Evolutionary conservation across 176 grass and related monocot genomes (phyloP).

Genomic region (Ensete ventricosum): DNA sequence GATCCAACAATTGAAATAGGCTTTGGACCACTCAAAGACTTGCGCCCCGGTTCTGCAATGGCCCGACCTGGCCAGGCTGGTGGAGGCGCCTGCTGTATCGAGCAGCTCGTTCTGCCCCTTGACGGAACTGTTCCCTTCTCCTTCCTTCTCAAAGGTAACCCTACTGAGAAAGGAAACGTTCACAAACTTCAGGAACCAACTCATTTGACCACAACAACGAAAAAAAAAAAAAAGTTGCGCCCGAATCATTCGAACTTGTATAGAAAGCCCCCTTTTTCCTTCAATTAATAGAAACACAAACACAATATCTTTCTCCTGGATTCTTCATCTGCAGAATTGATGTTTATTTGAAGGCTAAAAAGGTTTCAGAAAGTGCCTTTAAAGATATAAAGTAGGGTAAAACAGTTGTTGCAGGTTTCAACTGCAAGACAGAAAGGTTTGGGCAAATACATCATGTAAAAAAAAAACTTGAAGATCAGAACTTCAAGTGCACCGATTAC

Average conservation of each 20-base stretch:
- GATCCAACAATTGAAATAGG: conserved; percentile 92
- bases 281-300: neutral
- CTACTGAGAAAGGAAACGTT: conserved; percentile 33
- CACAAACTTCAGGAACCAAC: neutral
- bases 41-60: conserved; percentile 36
- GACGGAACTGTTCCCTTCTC: conserved; percentile 27
- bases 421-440: neutral
- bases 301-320: neutral
- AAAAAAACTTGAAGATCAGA: neutral
- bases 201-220: neutral
- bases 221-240: neutral
- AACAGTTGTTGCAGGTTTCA: neutral
- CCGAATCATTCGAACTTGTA: neutral
- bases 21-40: conserved; percentile 73
- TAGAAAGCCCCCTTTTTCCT: neutral
- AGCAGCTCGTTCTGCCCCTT: conserved; percentile 47
- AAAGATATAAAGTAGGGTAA: neutral
- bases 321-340: neutral
- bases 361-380: neutral
- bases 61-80: conserved; percentile 94
- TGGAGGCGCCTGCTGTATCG: conserved; percentile 46
- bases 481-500: too few relatives aligned
- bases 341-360: neutral
- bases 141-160: conserved; percentile 55
- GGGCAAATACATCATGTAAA: neutral